Percentiles rank a stretch among this genome's conserved stretches.
Conservation (phyloP, 2,329 filamentous ascomycete genomes). For the Claviceps sp. region DNA sequence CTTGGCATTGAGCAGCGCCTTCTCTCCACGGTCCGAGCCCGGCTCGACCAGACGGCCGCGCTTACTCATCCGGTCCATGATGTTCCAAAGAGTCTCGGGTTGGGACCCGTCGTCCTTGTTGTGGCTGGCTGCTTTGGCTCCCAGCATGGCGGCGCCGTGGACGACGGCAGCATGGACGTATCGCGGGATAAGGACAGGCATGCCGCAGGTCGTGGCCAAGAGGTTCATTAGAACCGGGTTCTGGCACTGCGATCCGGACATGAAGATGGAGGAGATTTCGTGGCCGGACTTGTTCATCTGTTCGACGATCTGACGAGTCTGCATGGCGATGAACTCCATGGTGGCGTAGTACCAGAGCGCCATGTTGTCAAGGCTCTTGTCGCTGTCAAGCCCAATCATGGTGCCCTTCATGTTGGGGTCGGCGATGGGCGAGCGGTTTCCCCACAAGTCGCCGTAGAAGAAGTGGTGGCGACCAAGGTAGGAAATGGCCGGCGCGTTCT, state of each 20-base stretch:
- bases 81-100: conserved; percentile 82
- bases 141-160: conserved; percentile 96
- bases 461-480: conserved; percentile 90
- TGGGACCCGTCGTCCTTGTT: conserved; percentile 51
- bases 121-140: conserved; percentile 87
- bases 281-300: conserved; percentile 88
- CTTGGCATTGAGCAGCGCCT: conserved; percentile 71
- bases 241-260: conserved; percentile 96
- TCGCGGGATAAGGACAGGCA: conserved; percentile 85
- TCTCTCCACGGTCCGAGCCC: conserved; percentile 57
- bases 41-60: conserved; percentile 74
- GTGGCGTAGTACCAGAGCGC: conserved; percentile 90
- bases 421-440: conserved; percentile 87
- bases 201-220: conserved; percentile 77
- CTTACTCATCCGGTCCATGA: conserved; percentile 98
- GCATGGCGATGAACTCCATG: conserved; percentile 95
- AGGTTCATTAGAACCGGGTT: conserved; percentile 86
- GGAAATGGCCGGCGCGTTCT: conserved; percentile 60
- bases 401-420: conserved; percentile 88
- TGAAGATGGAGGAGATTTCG: conserved; percentile 84
- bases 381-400: conserved; percentile 73
- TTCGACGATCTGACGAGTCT: conserved; percentile 90
- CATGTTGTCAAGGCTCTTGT: conserved; percentile 76
- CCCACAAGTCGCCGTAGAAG: conserved; percentile 96
- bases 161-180: conserved; percentile 95